Evolutionary conservation across 345 rosid genomes (phyloP), one percentile per base, ranked within the genome.

Genomic region (Gossypium turneri): DNA sequence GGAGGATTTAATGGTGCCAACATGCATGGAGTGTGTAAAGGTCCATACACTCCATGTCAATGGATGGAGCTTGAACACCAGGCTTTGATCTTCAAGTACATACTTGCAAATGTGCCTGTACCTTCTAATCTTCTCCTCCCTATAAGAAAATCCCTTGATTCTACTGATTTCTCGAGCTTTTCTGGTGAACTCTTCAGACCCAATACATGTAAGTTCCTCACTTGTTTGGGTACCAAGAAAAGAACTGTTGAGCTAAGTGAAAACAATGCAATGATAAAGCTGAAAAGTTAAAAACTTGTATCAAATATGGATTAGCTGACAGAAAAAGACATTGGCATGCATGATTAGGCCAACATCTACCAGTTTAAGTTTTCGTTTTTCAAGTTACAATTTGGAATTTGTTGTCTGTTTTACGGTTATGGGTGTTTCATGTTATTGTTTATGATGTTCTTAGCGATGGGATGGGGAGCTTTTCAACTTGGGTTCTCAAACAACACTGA

Each of bases 51-150:
- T 64, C 85, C 83, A 57, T 85, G 88, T 16, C 98, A 94, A 78
- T 92, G 97, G 97, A 88, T 88, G 82, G 98, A 94, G 86, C 83
- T 94, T 16, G 97, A 94, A 81, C 97, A 92, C 77, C 98, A 94
- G 80, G 97, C 97, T 10, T 82, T 92, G 90, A 90, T 94, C 90
- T 92, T 84, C 82, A 92, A 92, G 78, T 88, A 90, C 81, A 86
- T 94, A 52, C 83, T 84, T 74, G 87, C 97, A 50, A 89, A 90
- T 79, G 87, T 87, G 7, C 95, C 98, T 72, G 82, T 94, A 55
- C 98, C 98, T 2, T 81, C 92, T 75, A 81, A 81, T 73, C 88
- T 94, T 48, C 94, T 94, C 64, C 73, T 85, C 65, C 90, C 98
- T 76, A 90, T 90, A 64, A 86, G 85, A 84, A 94, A 88, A 84